Conservation (phyloP, 768 basidiomycete genomes). For the Clitopilus hobsonii region DNA sequence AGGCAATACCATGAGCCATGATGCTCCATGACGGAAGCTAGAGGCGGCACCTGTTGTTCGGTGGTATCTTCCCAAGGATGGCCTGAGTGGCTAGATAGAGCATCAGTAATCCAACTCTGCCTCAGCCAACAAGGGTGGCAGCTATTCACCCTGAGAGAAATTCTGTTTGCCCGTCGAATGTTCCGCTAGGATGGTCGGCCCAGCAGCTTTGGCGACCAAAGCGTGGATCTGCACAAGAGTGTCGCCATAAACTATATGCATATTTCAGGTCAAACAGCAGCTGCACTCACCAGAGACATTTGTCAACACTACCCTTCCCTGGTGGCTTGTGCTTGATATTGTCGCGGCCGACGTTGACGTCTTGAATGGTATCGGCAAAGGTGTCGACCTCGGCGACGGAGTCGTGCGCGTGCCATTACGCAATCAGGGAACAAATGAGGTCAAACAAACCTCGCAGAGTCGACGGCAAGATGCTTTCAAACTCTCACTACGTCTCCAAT, state of each 20-base stretch:
- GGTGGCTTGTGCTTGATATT: no score
- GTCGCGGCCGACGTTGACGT: no score
- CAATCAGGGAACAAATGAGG: no score
- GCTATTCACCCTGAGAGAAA: slow-evolving; percentile 74
- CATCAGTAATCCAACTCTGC: background rate
- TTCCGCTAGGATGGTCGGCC: slow-evolving; percentile 79
- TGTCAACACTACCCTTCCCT: background rate
- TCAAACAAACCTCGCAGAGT: no score
- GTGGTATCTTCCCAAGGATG: slow-evolving; percentile 93
- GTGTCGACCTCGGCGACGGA: no score
- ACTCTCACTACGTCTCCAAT: no score
- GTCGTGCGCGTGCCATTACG: no score
- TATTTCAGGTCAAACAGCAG: background rate
- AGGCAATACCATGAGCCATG: slow-evolving; percentile 5
- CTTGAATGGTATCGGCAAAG: no score
- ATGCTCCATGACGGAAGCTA: slow-evolving; percentile 15
- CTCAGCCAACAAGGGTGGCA: background rate
- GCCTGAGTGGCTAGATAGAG: slow-evolving; percentile 64
- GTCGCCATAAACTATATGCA: background rate
- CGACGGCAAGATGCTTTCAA: no score
- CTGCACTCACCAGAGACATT: background rate
- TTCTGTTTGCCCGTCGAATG: slow-evolving; percentile 70
- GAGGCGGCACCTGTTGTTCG: slow-evolving; percentile 62
- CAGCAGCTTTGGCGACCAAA: slow-evolving; percentile 61
- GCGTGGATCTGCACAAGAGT: slow-evolving; percentile 62